phyloP scores from a whole-genome alignment of 208 protist genomes.

The Jaenimonas drosophilae region DNA sequence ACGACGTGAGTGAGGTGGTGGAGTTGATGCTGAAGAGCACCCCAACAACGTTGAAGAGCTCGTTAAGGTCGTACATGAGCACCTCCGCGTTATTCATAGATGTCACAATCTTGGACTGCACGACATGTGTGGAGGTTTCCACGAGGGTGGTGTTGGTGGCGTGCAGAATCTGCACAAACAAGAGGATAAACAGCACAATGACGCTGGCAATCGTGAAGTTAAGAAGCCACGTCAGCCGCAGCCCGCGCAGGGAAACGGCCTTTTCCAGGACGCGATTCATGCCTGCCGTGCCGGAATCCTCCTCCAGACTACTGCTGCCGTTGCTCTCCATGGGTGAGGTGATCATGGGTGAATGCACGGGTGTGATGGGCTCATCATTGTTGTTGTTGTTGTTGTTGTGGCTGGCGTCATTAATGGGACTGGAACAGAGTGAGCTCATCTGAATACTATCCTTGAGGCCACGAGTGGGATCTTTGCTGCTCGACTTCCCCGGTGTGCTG shows the following conservation, averaged over 20 bases:
- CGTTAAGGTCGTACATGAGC: slow-evolving; percentile 13
- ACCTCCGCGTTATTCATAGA: slow-evolving; percentile 21
- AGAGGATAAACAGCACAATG: slow-evolving; percentile 36
- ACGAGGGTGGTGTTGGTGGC: slow-evolving; percentile 32
- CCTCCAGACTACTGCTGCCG: slow-evolving; percentile 1
- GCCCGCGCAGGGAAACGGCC: slow-evolving; percentile 31
- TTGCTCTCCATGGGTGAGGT: neutral
- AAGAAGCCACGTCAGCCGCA: slow-evolving; percentile 60
- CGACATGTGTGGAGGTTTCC: slow-evolving; percentile 16
- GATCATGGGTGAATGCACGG: too few species aligned
- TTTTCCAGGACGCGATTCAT: slow-evolving; percentile 50
- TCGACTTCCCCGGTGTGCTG: too few species aligned
- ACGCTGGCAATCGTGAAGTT: slow-evolving; percentile 43
- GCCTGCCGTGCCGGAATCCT: neutral
- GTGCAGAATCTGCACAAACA: slow-evolving; percentile 44
- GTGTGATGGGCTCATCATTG: too few species aligned
- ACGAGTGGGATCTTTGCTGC: too few species aligned
- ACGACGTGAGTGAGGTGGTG: neutral
- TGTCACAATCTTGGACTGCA: slow-evolving; percentile 17
- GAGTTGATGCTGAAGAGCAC: slow-evolving; percentile 1
- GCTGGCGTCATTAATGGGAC: too few species aligned
- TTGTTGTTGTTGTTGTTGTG: too few species aligned
- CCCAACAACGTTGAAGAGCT: slow-evolving; percentile 5
- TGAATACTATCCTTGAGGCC: too few species aligned
- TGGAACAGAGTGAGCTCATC: too few species aligned